phyloP scores from a whole-genome alignment of 108 stramenopile species.

The Skeletonema menzelii region DNA sequence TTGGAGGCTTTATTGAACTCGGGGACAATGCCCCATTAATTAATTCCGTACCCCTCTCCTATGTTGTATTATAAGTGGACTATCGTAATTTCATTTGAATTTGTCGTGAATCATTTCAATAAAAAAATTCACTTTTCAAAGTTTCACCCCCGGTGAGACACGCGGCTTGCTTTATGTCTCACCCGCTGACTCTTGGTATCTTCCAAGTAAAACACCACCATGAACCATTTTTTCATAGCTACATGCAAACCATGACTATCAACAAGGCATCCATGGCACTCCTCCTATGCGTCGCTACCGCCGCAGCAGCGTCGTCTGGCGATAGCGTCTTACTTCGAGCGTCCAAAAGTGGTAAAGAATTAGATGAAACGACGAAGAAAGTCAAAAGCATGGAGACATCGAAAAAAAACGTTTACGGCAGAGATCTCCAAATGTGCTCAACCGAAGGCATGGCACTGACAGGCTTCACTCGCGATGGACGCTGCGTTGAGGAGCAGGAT shows the following conservation, averaged over 20 bases:
- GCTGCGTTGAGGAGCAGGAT: conserved; percentile 49
- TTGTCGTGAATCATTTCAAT: too few relatives aligned
- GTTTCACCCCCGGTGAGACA: too few relatives aligned
- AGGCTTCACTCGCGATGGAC: conserved; percentile 53
- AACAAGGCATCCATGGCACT: background rate
- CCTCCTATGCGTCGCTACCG: background rate
- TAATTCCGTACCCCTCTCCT: too few relatives aligned
- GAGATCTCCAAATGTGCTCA: conserved; percentile 46
- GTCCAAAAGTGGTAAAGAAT: background rate
- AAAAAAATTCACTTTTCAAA: too few relatives aligned
- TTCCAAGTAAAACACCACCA: too few relatives aligned
- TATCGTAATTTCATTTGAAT: too few relatives aligned
- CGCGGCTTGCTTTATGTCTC: too few relatives aligned
- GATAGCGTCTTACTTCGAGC: background rate
- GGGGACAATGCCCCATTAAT: too few relatives aligned
- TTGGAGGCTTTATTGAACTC: too few relatives aligned
- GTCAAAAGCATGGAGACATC: background rate
- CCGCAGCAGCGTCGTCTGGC: background rate
- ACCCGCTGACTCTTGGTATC: too few relatives aligned
- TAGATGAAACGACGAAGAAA: background rate
- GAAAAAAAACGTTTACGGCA: conserved; percentile 49
- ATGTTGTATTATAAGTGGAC: too few relatives aligned
- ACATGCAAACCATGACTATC: background rate
- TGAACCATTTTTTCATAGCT: too few relatives aligned
- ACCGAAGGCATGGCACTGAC: conserved; percentile 51